Evolutionary conservation across 1,284 basidiomycete species (phyloP).

Genomic region (Neonothopanus nambi): DNA sequence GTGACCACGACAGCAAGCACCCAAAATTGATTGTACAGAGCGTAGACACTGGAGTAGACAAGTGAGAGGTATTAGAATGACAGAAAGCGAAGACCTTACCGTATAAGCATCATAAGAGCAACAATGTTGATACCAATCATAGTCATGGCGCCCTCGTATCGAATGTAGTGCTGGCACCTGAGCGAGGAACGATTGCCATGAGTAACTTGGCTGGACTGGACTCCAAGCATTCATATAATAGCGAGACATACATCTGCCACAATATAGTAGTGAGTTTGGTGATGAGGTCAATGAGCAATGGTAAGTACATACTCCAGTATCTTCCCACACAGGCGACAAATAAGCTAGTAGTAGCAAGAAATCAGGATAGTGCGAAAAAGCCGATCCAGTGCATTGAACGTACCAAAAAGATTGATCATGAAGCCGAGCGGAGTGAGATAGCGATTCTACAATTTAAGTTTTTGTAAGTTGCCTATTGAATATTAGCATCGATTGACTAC

Average conservation of each 20-base stretch:
- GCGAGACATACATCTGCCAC: too few species aligned
- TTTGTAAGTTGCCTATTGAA: background rate
- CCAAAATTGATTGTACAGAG: constrained; percentile 43
- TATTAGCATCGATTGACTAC: background rate
- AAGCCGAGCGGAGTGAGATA: constrained; percentile 53
- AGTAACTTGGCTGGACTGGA: too few species aligned
- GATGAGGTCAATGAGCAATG: too few species aligned
- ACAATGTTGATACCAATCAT: constrained; percentile 49
- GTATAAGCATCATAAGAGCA: constrained; percentile 57
- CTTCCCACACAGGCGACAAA: constrained; percentile 42
- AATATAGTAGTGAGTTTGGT: too few species aligned
- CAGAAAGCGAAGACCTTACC: constrained; percentile 28
- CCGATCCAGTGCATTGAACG: constrained; percentile 13
- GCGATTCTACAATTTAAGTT: constrained; percentile 36
- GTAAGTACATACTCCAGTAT: constrained; percentile 33
- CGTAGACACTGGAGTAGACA: constrained; percentile 40
- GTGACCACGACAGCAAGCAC: constrained; percentile 34
- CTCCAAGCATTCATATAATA: background rate
- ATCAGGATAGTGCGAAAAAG: background rate
- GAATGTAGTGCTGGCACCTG: constrained; percentile 49
- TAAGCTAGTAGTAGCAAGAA: constrained; percentile 35
- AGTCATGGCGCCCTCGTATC: constrained; percentile 51
- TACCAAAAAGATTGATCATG: constrained; percentile 48
- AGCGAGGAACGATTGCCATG: too few species aligned
- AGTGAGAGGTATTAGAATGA: background rate